phyloP scores from a whole-genome alignment of 116 monocot genomes.

The Dioscorea cayenensis region DNA sequence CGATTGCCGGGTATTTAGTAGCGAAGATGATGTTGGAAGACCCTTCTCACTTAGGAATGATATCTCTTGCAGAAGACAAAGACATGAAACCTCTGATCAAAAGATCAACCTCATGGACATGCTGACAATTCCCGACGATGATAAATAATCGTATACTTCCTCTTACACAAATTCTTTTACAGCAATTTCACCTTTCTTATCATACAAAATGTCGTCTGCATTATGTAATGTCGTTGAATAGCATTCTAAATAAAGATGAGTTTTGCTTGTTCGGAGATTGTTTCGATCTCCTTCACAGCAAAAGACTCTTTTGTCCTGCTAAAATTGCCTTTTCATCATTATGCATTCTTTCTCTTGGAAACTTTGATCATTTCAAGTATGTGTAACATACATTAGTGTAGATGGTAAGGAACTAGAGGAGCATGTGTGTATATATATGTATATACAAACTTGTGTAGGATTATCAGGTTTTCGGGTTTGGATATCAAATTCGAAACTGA shows the following conservation, averaged over 20 bases:
- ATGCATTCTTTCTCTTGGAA: background rate
- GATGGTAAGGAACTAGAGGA: too few species aligned
- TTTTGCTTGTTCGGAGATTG: background rate
- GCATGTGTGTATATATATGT: too few species aligned
- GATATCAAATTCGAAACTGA: background rate
- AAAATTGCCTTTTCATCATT: background rate
- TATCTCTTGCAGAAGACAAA: slow-evolving; percentile 75
- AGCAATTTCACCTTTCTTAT: background rate
- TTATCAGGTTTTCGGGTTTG: background rate
- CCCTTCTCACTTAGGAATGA: slow-evolving; percentile 68
- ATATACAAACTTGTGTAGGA: too few species aligned
- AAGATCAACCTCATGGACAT: slow-evolving; percentile 67
- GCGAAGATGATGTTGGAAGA: slow-evolving; percentile 80
- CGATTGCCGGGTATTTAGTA: slow-evolving; percentile 63
- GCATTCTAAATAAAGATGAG: background rate
- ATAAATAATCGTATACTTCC: slow-evolving; percentile 3
- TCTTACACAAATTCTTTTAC: slow-evolving; percentile 12
- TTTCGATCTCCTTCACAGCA: background rate
- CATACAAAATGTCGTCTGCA: slow-evolving; percentile 9
- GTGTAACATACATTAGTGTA: too few species aligned
- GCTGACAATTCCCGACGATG: slow-evolving; percentile 3
- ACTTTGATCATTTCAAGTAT: too few species aligned
- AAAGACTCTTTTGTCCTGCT: background rate
- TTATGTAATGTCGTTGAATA: background rate
- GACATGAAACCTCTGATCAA: slow-evolving; percentile 56